Base-by-base conservation (phyloP, 2,329 filamentous ascomycete species). In the Curvularia verruculosa region DNA sequence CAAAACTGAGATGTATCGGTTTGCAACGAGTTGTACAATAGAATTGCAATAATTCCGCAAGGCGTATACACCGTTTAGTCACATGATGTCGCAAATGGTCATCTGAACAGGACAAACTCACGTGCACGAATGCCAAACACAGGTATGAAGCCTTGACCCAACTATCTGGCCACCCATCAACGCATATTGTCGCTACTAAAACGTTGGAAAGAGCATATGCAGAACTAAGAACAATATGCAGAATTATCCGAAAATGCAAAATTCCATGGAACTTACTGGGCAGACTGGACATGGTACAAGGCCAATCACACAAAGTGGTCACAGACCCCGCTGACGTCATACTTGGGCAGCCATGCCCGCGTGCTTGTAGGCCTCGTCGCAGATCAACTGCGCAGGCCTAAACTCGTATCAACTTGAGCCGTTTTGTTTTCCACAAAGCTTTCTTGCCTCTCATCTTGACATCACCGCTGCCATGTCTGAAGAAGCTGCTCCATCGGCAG, bases 391-490 rank as follows among this genome's bases (percentile, higher is more conserved):
- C 31, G 40, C 55, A 55, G 43, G 36, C 55, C 45, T 34, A 37
- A 43, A 37, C 23, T 53, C 29, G 53, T 46, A 29, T 43, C 43
- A 57, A 50, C 31, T 41, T 49, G 37, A 56, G 15, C 47, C 45
- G 34, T 40, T 53, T 46, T 26, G 28, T 36, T 29, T 28, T 1
- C 48, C 28, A 34, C 39, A 52, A 47, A 52, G n/a, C 39, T 52
- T 40, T 26, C 47, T 46, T 44, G 49, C 50, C 49, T 39, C 21
- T 36, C 39, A 29, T 24, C 29, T 36, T 40, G 46, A 8, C 24
- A 21, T 19, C 29, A 46, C 43, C 19, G 46, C 34, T 52, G 58
- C 37, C 41, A 75, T 75, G 73, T 66, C 70, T 51, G 68, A 72
- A 51, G 65, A 71, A 56, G 56, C 59, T 29, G 56, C 63, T 49